Conservation (phyloP, 805 yeast genomes). For the Millerozyma acaciae region DNA sequence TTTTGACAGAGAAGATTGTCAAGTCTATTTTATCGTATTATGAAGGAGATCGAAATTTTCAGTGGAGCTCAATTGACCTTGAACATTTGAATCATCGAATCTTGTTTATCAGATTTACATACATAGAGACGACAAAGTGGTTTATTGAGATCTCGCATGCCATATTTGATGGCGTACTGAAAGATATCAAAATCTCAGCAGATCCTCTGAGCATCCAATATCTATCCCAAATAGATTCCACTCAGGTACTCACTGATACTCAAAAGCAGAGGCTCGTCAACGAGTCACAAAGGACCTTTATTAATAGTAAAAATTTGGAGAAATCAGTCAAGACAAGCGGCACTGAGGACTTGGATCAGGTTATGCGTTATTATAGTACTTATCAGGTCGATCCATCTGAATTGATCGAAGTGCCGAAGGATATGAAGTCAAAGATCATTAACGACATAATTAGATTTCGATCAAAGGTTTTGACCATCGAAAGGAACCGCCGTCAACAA, state of each 20-base stretch:
- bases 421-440: conserved; percentile 48
- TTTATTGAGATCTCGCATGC: conserved; percentile 5
- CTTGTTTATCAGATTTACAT: conserved; percentile 29
- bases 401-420: conserved; percentile 52
- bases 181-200: conserved; percentile 3
- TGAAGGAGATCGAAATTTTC: conserved; percentile 13
- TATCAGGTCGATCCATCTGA: conserved; percentile 58
- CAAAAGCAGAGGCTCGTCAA: conserved; percentile 5
- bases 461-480: conserved; percentile 49
- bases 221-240: conserved; percentile 2
- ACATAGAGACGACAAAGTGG: conserved; percentile 5
- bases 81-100: conserved; percentile 28
- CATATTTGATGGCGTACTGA: too few species aligned
- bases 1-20: conserved; percentile 31
- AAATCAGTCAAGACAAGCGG: conserved; percentile 17
- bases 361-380: conserved; percentile 28
- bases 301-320: conserved; percentile 19
- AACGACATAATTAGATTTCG: conserved; percentile 55
- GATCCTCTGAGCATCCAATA: conserved; percentile 4
- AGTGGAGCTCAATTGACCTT: conserved; percentile 34
- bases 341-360: conserved; percentile 34
- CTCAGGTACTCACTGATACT: conserved; percentile 2
- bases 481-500: conserved; percentile 46
- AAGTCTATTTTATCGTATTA: conserved; percentile 11
- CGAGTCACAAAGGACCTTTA: conserved; percentile 9